Evolutionary conservation across 2,329 filamentous ascomycete genomes (phyloP).

Genomic region (Cladosporium sp.): DNA sequence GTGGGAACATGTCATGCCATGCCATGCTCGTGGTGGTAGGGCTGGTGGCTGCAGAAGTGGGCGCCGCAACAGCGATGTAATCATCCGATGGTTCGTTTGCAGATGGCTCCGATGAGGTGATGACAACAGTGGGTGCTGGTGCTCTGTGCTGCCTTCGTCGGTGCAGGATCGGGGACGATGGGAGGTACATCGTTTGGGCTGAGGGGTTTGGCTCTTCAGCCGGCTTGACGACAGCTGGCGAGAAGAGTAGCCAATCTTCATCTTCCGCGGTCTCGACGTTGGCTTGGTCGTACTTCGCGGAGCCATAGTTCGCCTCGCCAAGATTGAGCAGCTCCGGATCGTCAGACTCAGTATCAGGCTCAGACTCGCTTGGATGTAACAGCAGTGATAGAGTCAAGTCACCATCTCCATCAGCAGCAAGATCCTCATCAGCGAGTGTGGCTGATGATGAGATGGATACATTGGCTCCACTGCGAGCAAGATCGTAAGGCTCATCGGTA

Average conservation of each 20-base stretch:
- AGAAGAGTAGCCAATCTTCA: slow-evolving; percentile 7
- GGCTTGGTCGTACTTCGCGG: neutral
- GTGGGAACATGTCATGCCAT: slow-evolving; percentile 10
- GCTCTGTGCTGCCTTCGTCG: neutral
- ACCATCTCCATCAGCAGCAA: neutral
- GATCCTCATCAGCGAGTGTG: neutral
- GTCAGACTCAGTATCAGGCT: neutral
- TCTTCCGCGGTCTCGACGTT: neutral
- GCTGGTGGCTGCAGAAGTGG: neutral
- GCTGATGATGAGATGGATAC: neutral
- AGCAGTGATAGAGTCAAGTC: neutral
- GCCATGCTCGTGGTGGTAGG: neutral
- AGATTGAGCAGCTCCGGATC: neutral
- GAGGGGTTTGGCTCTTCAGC: neutral
- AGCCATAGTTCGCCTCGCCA: neutral
- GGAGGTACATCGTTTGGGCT: neutral
- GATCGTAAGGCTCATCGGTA: neutral
- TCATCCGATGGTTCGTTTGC: neutral
- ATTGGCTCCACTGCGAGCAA: neutral
- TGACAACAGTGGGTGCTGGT: slow-evolving; percentile 3
- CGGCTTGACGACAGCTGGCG: neutral
- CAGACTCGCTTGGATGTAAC: slow-evolving; percentile 2
- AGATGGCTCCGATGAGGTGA: neutral
- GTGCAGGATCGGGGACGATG: slow-evolving; percentile 16
- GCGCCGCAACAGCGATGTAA: neutral